Evolutionary conservation across 768 basidiomycete species (phyloP).

Genomic region (Suillus paluster): DNA sequence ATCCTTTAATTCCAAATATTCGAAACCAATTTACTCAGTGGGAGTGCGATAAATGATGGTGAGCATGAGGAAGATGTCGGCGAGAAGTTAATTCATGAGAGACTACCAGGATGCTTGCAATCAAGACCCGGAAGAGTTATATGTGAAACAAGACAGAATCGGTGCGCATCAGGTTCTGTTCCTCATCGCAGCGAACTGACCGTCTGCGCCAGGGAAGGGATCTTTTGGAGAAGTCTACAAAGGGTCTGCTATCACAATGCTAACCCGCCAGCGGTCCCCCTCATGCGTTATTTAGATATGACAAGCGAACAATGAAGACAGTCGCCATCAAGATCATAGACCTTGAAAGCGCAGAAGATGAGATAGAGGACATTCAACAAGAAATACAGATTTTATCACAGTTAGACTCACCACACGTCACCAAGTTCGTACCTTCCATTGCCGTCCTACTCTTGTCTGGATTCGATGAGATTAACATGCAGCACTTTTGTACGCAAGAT

Average conservation of each 20-base stretch:
- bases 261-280: constrained; percentile 1
- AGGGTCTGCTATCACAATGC: constrained; percentile 57
- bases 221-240: constrained; percentile 99
- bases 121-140: constrained; percentile 95
- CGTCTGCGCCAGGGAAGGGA: constrained; percentile 75
- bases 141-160: constrained; percentile 96
- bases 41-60: constrained; percentile 11
- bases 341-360: constrained; percentile 98
- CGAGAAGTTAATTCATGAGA: constrained; percentile 20
- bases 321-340: constrained; percentile 99
- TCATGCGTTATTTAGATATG: constrained; percentile 61
- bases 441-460: constrained; percentile 27
- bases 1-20: neutral
- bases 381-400: constrained; percentile 98
- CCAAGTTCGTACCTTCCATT: constrained; percentile 69
- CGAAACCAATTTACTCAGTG: neutral
- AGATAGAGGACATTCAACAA: constrained; percentile 99
- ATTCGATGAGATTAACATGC: constrained; percentile 36
- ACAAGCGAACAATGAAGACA: constrained; percentile 93
- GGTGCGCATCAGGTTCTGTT: constrained; percentile 53
- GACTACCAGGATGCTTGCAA: constrained; percentile 59
- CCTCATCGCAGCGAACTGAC: constrained; percentile 23
- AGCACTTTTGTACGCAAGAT: constrained; percentile 51
- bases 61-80: constrained; percentile 7
- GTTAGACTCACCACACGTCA: constrained; percentile 94